Evolutionary conservation across 228 moss, liverwort and hornwort genomes (phyloP).

Genomic region (Sphagnum magellanicum): DNA sequence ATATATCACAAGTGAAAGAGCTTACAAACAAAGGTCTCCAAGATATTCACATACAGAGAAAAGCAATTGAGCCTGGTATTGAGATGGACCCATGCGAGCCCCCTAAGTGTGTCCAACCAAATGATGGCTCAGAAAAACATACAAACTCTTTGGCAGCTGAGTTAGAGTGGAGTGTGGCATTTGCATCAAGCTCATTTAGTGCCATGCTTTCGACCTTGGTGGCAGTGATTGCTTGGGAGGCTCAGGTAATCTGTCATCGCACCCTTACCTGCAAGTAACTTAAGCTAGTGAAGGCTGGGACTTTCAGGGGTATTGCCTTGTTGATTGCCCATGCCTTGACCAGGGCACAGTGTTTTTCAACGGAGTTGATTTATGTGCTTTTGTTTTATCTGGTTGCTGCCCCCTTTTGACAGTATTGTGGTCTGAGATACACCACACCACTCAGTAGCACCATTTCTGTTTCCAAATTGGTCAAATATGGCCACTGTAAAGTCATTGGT

Average conservation of each 20-base stretch:
- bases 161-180: slow-evolving; percentile 39
- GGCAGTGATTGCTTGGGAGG: slow-evolving; percentile 60
- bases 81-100: background rate
- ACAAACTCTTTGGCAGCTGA: slow-evolving; percentile 11
- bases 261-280: background rate
- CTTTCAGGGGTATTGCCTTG: background rate
- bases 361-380: background rate
- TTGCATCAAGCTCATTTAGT: slow-evolving; percentile 66
- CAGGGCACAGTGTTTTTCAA: background rate
- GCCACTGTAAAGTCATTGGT: too few relatives aligned
- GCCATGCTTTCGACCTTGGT: slow-evolving; percentile 59
- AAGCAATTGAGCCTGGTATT: background rate
- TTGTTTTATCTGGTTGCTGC: background rate
- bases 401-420: too few relatives aligned
- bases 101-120: background rate
- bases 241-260: slow-evolving; percentile 29
- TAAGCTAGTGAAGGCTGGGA: too few relatives aligned
- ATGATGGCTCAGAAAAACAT: slow-evolving; percentile 5
- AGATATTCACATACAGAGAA: slow-evolving; percentile 26
- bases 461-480: too few relatives aligned
- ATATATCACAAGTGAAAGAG: slow-evolving; percentile 28
- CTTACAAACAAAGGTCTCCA: slow-evolving; percentile 42
- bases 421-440: too few relatives aligned
- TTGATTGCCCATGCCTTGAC: background rate
- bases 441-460: too few relatives aligned